Evolutionary conservation across 176 grass and related monocot genomes (phyloP), one percentile per base, ranked within the genome.

Genomic region (Rhynchospora breviuscula): DNA sequence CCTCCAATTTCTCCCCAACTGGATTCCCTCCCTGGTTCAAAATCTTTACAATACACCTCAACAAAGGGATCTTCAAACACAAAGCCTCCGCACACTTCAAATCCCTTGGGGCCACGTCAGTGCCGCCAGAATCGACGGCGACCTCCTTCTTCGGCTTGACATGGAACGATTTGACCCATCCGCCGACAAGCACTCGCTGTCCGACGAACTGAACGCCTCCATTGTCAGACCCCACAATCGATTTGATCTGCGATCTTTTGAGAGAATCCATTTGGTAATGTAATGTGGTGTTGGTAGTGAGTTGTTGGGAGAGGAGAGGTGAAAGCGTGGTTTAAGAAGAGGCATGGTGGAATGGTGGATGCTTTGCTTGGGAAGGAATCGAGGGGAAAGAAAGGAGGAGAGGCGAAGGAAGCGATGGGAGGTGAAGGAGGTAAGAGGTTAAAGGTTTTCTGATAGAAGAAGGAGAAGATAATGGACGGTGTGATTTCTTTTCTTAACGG

Each of bases 81-180:
- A 92, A 51, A 58, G 81, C 77, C 81, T 92, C 85, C 0, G 78
- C 76, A 68, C 90, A 89, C 6, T 76, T 87, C 52, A 85, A 57
- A 7, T 86, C 49, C 44, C 57, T 82, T 26, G 3, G 61, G 13
- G 78, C 75, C 49, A 7, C 81, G 11, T 45, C 29, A 2, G 70
- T 15, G 19, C 10, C 44, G 8, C 49, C 59, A 4, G 81, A 53
- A 35, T 60, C 17, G 8, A 11, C 12, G 0, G 17, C 6, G 3
- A 35, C 78, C 7, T 11, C 70, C 0, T 23, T 31, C 82, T 68
- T 88, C 23, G 82, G 77, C 81, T 49, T 88, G 47, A 91, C 72
- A 1, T 43, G 12, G 71, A 58, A 87, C 18, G 87, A 91, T 49
- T 89, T 91, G 47, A 94, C 89, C 92, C 92, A 94, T 33, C 89